Evolutionary conservation across 1,284 basidiomycete genomes (phyloP).

Genomic region (Heliocybe sulcata): DNA sequence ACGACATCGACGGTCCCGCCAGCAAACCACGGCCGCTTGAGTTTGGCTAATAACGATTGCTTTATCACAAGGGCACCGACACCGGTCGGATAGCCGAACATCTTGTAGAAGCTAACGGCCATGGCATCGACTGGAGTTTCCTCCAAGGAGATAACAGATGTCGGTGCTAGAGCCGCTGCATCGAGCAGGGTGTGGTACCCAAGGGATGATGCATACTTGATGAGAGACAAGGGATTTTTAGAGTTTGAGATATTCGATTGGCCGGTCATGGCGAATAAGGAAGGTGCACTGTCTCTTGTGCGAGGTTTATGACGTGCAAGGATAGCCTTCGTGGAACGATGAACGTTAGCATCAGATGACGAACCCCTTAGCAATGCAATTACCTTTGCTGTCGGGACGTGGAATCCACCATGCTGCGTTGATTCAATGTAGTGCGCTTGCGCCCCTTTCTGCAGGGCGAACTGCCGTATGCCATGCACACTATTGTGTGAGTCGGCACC

Average conservation of each 20-base stretch:
- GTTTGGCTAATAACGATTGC: conserved; percentile 49
- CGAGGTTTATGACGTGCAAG: conserved; percentile 32
- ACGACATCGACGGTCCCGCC: conserved; percentile 79
- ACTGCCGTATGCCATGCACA: conserved; percentile 76
- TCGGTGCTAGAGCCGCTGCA: conserved; percentile 72
- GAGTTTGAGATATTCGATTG: conserved; percentile 75
- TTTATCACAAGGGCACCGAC: conserved; percentile 75
- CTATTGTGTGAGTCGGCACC: conserved; percentile 77
- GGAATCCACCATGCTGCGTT: conserved; percentile 54
- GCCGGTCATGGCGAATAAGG: conserved; percentile 69
- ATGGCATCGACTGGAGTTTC: conserved; percentile 71
- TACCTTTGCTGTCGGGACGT: conserved; percentile 52
- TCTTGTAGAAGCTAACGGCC: conserved; percentile 83
- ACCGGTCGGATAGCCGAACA: conserved; percentile 85
- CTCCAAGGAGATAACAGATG: conserved; percentile 56
- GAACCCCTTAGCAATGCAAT: conserved; percentile 8
- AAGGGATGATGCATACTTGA: conserved; percentile 49
- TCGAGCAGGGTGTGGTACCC: conserved; percentile 73
- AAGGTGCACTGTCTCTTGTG: conserved; percentile 33
- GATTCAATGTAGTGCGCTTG: conserved; percentile 59
- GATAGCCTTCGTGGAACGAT: conserved; percentile 14
- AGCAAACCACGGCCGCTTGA: conserved; percentile 76
- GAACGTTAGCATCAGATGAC: conserved; percentile 33
- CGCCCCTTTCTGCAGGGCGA: conserved; percentile 47
- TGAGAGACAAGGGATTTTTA: conserved; percentile 48